Conservation (phyloP, 129 eudicot genomes). For the Centella asiatica region DNA sequence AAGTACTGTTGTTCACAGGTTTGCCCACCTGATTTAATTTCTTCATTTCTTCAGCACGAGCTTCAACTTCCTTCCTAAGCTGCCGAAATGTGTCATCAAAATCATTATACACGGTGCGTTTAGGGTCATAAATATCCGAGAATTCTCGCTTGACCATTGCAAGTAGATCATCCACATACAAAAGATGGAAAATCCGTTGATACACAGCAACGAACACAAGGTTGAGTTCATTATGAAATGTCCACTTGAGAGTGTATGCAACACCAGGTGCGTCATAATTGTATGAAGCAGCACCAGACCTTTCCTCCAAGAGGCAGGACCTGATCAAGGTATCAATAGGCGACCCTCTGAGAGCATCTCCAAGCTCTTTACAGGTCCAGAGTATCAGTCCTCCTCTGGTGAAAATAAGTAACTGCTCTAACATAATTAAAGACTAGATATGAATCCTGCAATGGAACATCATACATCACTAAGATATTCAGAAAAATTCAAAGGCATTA, state of each 20-base stretch:
- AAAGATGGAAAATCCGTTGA: conserved; percentile 79
- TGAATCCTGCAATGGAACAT: conserved; percentile 36
- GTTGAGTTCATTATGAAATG: conserved; percentile 83
- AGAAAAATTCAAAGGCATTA: too few relatives aligned
- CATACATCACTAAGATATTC: neutral
- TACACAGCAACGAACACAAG: conserved; percentile 94
- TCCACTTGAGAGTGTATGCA: conserved; percentile 91
- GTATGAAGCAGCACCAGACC: conserved; percentile 83
- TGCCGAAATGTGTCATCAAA: conserved; percentile 81
- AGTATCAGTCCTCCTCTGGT: conserved; percentile 96
- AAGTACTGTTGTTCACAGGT: conserved; percentile 31
- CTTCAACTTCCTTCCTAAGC: conserved; percentile 86
- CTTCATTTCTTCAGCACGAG: conserved; percentile 79
- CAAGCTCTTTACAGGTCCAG: conserved; percentile 97
- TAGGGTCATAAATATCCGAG: conserved; percentile 70
- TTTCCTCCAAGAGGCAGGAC: conserved; percentile 91
- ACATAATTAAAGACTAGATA: conserved; percentile 41
- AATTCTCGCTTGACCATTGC: conserved; percentile 85
- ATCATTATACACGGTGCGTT: conserved; percentile 56
- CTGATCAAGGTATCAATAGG: conserved; percentile 79
- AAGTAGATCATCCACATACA: conserved; percentile 87
- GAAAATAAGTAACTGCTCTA: conserved; percentile 87
- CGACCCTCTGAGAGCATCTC: conserved; percentile 82
- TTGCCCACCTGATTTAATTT: conserved; percentile 62
- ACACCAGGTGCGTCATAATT: conserved; percentile 90